Percentiles rank a stretch among this genome's conserved stretches.
These are phyloP conservation scores for Phlegmacium glaucopus DNA, from an alignment of 768 basidiomycete genomes.

Conservation along the genomic window DNA sequence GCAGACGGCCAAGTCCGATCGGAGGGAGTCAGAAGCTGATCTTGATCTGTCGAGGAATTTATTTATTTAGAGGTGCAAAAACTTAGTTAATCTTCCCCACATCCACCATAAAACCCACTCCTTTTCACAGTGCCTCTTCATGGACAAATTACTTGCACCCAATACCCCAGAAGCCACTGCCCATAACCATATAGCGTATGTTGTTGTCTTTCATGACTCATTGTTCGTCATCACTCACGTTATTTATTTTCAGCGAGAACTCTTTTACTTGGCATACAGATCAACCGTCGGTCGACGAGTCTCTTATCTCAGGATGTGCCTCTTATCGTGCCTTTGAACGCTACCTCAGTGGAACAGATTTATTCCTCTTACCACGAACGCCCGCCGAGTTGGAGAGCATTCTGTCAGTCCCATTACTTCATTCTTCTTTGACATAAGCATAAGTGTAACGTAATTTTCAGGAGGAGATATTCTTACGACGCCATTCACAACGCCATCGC, in stretches of 20 bases:
- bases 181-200: constrained; percentile 64
- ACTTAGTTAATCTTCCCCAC: constrained; percentile 10
- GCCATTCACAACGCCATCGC: constrained; percentile 80
- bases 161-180: constrained; percentile 73
- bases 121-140: constrained; percentile 23
- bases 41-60: too few species aligned
- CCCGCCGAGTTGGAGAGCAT: constrained; percentile 67
- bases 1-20: constrained; percentile 5
- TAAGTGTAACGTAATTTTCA: constrained; percentile 23
- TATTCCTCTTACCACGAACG: constrained; percentile 67
- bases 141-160: constrained; percentile 74
- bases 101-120: constrained; percentile 17
- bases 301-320: constrained; percentile 73
- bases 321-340: constrained; percentile 78
- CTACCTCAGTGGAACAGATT: constrained; percentile 66
- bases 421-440: not conserved
- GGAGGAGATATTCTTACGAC: constrained; percentile 74
- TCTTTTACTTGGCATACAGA: constrained; percentile 68
- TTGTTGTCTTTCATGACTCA: constrained; percentile 11
- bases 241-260: constrained; percentile 49
- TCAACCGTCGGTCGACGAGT: constrained; percentile 67
- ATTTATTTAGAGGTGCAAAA: too few species aligned
- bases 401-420: constrained; percentile 43
- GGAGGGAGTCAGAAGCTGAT: too few species aligned
- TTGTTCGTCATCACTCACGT: not conserved